Conservation (phyloP, 2,329 filamentous ascomycete species). For the Alternaria metachromatica region DNA sequence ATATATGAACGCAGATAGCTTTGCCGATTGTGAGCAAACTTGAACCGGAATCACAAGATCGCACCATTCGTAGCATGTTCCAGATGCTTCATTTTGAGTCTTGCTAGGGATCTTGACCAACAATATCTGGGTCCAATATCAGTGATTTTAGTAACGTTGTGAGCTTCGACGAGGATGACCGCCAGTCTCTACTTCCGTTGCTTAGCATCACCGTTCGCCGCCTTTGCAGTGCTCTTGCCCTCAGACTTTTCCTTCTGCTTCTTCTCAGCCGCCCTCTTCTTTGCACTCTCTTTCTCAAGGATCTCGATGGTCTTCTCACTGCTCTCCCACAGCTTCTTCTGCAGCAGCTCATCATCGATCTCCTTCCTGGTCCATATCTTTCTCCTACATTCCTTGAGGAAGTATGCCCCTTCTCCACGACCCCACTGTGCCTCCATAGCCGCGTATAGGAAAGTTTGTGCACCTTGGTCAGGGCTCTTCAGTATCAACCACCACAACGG, state of each 20-base stretch:
- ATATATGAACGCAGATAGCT: no score
- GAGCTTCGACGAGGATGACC: background rate
- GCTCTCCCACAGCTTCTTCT: constrained; percentile 87
- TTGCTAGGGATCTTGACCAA: background rate
- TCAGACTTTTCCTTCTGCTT: constrained; percentile 53
- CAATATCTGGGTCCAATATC: background rate
- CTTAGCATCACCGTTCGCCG: constrained; percentile 28
- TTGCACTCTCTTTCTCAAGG: constrained; percentile 79
- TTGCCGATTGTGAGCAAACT: no score
- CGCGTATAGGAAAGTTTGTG: constrained; percentile 85
- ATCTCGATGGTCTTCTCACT: constrained; percentile 81
- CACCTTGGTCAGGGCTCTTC: constrained; percentile 82
- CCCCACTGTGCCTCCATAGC: constrained; percentile 80
- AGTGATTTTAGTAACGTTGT: background rate
- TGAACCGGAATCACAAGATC: background rate
- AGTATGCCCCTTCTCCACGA: constrained; percentile 69
- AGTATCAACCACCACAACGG: constrained; percentile 84
- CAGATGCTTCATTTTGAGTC: background rate
- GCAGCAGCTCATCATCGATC: constrained; percentile 77
- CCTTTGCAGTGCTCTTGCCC: constrained; percentile 26
- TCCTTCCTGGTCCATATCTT: constrained; percentile 75
- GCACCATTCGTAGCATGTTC: no score
- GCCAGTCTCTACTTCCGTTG: constrained; percentile 26
- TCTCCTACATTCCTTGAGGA: constrained; percentile 89
- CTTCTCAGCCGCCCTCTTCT: constrained; percentile 65